phyloP scores from a whole-genome alignment of 192 early-diverging fungal species.

The Fimicolochytrium jonesii region DNA sequence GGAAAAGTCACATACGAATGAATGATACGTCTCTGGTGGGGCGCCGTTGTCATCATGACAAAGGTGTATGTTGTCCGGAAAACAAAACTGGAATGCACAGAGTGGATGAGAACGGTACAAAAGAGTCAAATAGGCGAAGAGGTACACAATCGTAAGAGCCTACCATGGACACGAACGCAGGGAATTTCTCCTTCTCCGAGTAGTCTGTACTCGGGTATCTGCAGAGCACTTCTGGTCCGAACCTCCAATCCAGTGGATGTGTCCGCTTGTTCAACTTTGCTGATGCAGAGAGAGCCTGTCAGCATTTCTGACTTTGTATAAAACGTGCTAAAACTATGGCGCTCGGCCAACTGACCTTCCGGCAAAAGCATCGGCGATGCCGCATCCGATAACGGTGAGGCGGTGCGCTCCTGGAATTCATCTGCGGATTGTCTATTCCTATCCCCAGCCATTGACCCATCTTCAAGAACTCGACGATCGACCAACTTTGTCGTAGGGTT shows the following conservation, averaged over 20 bases:
- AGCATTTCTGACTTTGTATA: too few relatives aligned
- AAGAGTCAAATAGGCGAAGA: too few relatives aligned
- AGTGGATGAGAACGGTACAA: too few relatives aligned
- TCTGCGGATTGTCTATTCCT: neutral
- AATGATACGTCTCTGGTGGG: conserved; percentile 43
- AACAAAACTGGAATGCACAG: conserved; percentile 42
- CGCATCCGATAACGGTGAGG: neutral
- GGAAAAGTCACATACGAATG: conserved; percentile 40
- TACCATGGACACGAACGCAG: conserved; percentile 42
- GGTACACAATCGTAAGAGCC: conserved; percentile 9
- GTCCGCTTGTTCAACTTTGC: conserved; percentile 20
- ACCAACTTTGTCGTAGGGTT: conserved; percentile 12
- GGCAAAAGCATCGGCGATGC: conserved; percentile 10
- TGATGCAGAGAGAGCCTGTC: conserved; percentile 7
- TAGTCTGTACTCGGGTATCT: conserved; percentile 43
- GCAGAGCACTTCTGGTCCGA: conserved; percentile 27
- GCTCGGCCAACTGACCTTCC: too few relatives aligned
- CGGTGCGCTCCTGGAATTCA: neutral
- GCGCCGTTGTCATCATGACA: conserved; percentile 23
- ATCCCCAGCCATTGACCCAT: conserved; percentile 16
- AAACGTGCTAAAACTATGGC: too few relatives aligned
- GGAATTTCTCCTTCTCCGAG: conserved; percentile 33
- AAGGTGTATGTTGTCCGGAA: conserved; percentile 47
- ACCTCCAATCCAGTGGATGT: conserved; percentile 45
- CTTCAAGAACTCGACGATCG: conserved; percentile 16